Base-by-base conservation (phyloP, 1,139 yeast genomes). In the Pichia sp. region DNA sequence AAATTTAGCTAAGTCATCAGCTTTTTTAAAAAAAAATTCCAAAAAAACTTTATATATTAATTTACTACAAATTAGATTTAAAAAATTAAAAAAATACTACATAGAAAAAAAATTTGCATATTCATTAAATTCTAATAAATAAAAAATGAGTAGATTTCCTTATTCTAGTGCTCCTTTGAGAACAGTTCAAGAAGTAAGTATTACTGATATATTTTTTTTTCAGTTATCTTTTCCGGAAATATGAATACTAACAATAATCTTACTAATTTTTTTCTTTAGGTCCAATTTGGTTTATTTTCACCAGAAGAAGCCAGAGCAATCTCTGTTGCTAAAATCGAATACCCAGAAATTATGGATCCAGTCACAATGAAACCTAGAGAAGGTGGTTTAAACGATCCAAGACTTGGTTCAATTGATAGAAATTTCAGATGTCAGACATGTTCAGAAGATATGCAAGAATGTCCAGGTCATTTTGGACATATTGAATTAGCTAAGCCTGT, bases 401-500 rank as follows among this genome's bases (percentile, higher is more conserved):
- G 97, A 61, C 75, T 94, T 55, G 99, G 99, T 47, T 87, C 97
- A 9, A 92, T 92, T 59, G 99, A 94, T 69, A 82, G 98, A 67
- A 90, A 89, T 66, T 86, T 86, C 75, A 87, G 88, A 72, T 92
- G 99, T 75, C 97, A 90, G 73, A 92, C 99, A 34, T 92, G 99
- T 76, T 95, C 96, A 62, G 98, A 92, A 69, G 96, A 94, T 63
- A 92, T 92, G 97, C 88, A 94, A 52, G 98, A 92, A 66, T 94
- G 99, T 70, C 97, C 97, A 1, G 99, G 99, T 52, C 99, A 94
- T 72, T 94, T 94, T 70, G 99, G 99, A 58, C 98, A 94, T 66
- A 94, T 94, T 53, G 98, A 94, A 66, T 76, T 94, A 57, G 97
- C 98, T 36, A 92, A 90, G 66, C 98, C 99, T 9, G 98, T 94